These are phyloP conservation scores for Cubamyces sp. DNA, from an alignment of 768 basidiomycete genomes.

Conservation along the genomic window DNA sequence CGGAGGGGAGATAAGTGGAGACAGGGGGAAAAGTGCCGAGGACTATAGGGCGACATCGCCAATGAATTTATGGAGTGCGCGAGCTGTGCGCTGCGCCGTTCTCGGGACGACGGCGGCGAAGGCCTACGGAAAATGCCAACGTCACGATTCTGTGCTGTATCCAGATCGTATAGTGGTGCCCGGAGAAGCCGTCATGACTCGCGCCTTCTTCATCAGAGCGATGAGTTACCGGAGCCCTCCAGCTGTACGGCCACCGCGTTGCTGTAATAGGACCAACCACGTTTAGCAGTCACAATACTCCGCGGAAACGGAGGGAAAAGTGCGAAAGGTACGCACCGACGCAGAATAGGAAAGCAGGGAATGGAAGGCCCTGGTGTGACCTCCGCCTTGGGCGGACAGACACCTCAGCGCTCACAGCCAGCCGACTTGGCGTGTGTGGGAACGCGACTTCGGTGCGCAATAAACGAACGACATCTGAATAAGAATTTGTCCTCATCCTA, in stretches of 20 bases:
- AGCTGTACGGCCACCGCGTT: not conserved
- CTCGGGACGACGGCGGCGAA: constrained; percentile 14
- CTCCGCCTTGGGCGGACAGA: constrained; percentile 15
- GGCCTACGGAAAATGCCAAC: constrained; percentile 5
- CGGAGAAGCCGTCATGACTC: constrained; percentile 15
- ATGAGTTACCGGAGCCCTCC: constrained; percentile 18
- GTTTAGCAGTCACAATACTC: constrained; percentile 1
- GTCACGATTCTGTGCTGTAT: constrained; percentile 11
- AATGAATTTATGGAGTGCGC: constrained; percentile 18
- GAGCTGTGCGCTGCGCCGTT: constrained; percentile 24
- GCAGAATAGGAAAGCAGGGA: constrained; percentile 7
- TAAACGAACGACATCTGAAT: too few species aligned
- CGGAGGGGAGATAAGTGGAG: not conserved
- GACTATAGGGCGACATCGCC: not conserved
- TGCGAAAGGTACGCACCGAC: constrained; percentile 15
- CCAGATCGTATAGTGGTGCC: constrained; percentile 8
- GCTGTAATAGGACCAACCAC: not conserved
- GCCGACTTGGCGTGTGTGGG: constrained; percentile 12
- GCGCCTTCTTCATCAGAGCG: constrained; percentile 14
- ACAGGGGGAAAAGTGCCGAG: not conserved
- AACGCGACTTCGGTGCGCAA: not conserved
- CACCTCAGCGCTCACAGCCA: not conserved
- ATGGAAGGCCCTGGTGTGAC: constrained; percentile 10
- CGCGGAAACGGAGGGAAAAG: constrained; percentile 13
- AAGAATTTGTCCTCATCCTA: too few species aligned